Evolutionary conservation across 2,329 filamentous ascomycete genomes (phyloP).

Genomic region (Colletotrichum tofieldiae): DNA sequence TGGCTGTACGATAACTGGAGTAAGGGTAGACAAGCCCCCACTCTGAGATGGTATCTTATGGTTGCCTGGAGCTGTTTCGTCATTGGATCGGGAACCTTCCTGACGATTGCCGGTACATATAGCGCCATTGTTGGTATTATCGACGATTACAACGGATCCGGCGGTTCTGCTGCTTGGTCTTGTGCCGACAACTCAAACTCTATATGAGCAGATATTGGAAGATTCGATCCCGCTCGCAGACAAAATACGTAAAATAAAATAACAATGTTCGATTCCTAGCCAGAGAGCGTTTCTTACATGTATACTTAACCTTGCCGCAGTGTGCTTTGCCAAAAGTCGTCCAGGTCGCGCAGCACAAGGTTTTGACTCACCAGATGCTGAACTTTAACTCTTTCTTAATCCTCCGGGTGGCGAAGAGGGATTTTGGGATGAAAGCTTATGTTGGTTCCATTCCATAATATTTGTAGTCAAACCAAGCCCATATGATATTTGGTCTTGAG

Average conservation of each 20-base stretch:
- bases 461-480: too few species aligned
- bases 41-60: conserved; percentile 42
- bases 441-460: too few species aligned
- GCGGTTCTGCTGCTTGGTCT: conserved; percentile 32
- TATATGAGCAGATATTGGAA: neutral
- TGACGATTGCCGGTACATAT: conserved; percentile 41
- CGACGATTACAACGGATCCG: conserved; percentile 26
- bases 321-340: neutral
- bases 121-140: conserved; percentile 36
- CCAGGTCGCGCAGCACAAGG: neutral
- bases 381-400: neutral
- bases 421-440: too few species aligned
- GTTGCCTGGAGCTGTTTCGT: conserved; percentile 43
- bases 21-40: conserved; percentile 25
- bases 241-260: neutral
- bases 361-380: neutral
- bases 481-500: neutral
- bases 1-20: conserved; percentile 51
- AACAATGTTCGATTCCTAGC: neutral
- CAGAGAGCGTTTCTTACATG: neutral
- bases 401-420: neutral
- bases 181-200: conserved; percentile 43
- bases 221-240: neutral
- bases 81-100: conserved; percentile 35
- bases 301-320: too few species aligned